Evolutionary conservation across 2,329 filamentous ascomycete species (phyloP), one percentile per base, ranked within the genome.

Genomic region (Aphanocladium album): DNA sequence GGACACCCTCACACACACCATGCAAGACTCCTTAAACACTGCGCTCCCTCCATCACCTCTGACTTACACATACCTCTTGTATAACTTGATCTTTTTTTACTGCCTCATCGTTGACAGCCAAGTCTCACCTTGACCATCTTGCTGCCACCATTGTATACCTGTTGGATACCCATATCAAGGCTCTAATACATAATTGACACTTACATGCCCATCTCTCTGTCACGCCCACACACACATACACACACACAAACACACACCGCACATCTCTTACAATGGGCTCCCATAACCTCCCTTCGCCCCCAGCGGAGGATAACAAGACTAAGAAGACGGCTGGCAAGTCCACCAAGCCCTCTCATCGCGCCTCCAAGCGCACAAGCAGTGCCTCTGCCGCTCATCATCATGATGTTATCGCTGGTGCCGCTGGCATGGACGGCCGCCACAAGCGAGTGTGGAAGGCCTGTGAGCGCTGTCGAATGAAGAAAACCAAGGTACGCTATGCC

Each of bases 381-480:
- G 69, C 71, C 39, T 69, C 73, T 46, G 68, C 70, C 30, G 65
- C 69, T 46, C 73, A 73, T 62, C 73, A 76, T 62, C 74, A 77
- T 57, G 73, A 77, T 56, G 71, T 74, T 62, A 61, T 71, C 47
- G 62, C 69, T 46, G 68, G 73, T 58, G 67, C 65, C 50, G 63
- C 67, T 60, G 73, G 73, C 45, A 74, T 80, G 64, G 83, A 86
- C 64, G 80, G 79, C 52, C 78, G 84, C 64, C 83, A 87, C 68
- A 87, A 87, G 76, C 77, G 85, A 65, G 84, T 87, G 59, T 87
- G 84, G 84, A 87, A 87, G 70, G 85, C 85, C 19, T 88, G 85
- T 64, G 84, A 87, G 73, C 76, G 85, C 65, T 88, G 84, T 76
- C 77, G 84, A 65, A 87, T 87, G 83, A 88, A 87, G 79, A 88